Conservation (phyloP, 2,329 filamentous ascomycete genomes). For the Cadophora sp. region DNA sequence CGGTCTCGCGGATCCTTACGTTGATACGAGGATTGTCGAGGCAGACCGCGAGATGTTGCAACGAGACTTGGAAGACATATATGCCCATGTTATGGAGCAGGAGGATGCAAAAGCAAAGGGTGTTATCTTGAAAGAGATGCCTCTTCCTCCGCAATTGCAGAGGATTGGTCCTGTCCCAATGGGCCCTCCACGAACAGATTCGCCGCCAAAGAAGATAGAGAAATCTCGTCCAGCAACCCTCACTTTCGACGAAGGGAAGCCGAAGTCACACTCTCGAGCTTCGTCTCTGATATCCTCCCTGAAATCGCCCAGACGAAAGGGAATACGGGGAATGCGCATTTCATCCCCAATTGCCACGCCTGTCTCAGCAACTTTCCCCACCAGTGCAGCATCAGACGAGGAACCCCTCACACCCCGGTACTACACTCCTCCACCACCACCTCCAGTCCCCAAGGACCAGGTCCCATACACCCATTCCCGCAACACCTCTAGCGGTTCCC, state of each 20-base stretch:
- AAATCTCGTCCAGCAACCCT: constrained; percentile 54
- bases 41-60: constrained; percentile 78
- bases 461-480: constrained; percentile 45
- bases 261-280: constrained; percentile 58
- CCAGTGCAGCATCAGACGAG: constrained; percentile 61
- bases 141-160: constrained; percentile 39
- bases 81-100: constrained; percentile 90
- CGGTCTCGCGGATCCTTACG: constrained; percentile 66
- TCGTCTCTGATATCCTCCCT: constrained; percentile 68
- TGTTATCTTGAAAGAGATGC: constrained; percentile 54
- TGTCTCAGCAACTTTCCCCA: constrained; percentile 64
- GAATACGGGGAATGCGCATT: constrained; percentile 59
- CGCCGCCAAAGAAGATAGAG: constrained; percentile 53
- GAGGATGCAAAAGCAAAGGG: constrained; percentile 72
- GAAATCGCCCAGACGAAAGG: constrained; percentile 58
- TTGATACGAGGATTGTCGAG: constrained; percentile 79
- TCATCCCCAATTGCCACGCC: constrained; percentile 72
- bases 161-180: constrained; percentile 40
- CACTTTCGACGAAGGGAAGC: constrained; percentile 50
- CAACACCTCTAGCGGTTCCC: constrained; percentile 32
- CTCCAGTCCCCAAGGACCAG: constrained; percentile 60
- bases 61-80: constrained; percentile 86
- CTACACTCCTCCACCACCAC: constrained; percentile 63
- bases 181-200: constrained; percentile 41
- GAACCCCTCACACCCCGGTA: constrained; percentile 62